Evolutionary conservation across 129 eudicot genomes (phyloP), one percentile per base, ranked within the genome.

Genomic region (Calendula officinalis): DNA sequence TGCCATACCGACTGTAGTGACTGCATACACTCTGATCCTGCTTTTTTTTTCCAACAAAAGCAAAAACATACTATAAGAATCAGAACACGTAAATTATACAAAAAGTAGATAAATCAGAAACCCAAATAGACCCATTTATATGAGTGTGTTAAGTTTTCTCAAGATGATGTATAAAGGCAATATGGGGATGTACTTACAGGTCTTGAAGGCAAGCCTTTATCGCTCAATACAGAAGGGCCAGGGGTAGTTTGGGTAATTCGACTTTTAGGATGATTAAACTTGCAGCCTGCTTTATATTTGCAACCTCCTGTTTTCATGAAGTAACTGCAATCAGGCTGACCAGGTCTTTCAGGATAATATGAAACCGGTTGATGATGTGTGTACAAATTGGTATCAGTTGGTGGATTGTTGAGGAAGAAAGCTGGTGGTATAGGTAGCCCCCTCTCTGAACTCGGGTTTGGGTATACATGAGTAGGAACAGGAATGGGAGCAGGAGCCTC

Each of bases 11-110:
- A 70, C 80, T 84, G 80, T 82, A 91, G 70, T 87, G 76, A 55
- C 94, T 75, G 71, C 98, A 91, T 60, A 84, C 69, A 70, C 71
- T 77, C 80, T 91, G 90, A 63, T 82, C 98, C 98, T 91, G 77
- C 47, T 14, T 42, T 4, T 16, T 47, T n/a, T 34, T 44, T 22
- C 30, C 49, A 50, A 59, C 52, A 35, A 12, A 15, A 60, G 50
- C 17, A 74, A 53, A 69, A 42, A 17, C 11, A 73, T 7, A 22
- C 2, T 8, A 56, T 14, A 34, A n/a, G 30, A 55, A 65, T 22
- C 1, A 2, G 34, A 30, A 45, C 42, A 4, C 15, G 3, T 5
- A 44, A 14, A n/a, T n/a, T n/a, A n/a, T n/a, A n/a, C n/a, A 38
- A 39, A 11, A 48, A 47, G n/a, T 47, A 62, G 32, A 54, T 22